Percentiles rank a stretch among this genome's conserved stretches.
Conservation (phyloP, 2,329 filamentous ascomycete species). For the Ascochyta rabiei region DNA sequence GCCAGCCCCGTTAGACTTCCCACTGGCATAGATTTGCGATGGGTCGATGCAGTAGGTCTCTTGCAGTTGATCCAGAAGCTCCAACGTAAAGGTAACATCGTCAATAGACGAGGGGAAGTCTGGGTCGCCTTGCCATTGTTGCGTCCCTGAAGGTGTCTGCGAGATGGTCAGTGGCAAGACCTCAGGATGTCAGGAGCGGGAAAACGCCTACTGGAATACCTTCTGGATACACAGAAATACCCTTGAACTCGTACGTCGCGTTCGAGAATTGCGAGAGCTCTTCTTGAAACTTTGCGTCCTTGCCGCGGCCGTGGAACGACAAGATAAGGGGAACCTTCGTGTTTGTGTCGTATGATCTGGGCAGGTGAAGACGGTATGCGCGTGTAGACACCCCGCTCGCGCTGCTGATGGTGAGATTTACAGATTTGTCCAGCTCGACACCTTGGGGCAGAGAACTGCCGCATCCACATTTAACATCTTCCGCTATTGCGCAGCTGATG, state of each 20-base stretch:
- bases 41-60: constrained; percentile 54
- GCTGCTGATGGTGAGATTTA: constrained; percentile 35
- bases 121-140: constrained; percentile 54
- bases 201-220: constrained; percentile 41
- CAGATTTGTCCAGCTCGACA: constrained; percentile 29
- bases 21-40: constrained; percentile 53
- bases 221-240: constrained; percentile 54
- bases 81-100: constrained; percentile 54
- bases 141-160: constrained; percentile 22
- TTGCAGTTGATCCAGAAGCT: constrained; percentile 51
- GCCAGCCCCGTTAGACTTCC: constrained; percentile 63
- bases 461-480: constrained; percentile 13
- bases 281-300: constrained; percentile 49
- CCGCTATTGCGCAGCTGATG: not conserved
- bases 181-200: not conserved
- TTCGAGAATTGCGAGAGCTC: constrained; percentile 55
- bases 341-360: constrained; percentile 47
- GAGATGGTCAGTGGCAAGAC: not conserved
- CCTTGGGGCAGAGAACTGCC: constrained; percentile 27
- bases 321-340: constrained; percentile 53
- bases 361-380: constrained; percentile 49
- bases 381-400: constrained; percentile 38
- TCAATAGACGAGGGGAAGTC: constrained; percentile 45
- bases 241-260: constrained; percentile 51
- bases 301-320: constrained; percentile 55